Base-by-base conservation (phyloP, 805 yeast genomes). In the Wickerhamomyces alni region DNA sequence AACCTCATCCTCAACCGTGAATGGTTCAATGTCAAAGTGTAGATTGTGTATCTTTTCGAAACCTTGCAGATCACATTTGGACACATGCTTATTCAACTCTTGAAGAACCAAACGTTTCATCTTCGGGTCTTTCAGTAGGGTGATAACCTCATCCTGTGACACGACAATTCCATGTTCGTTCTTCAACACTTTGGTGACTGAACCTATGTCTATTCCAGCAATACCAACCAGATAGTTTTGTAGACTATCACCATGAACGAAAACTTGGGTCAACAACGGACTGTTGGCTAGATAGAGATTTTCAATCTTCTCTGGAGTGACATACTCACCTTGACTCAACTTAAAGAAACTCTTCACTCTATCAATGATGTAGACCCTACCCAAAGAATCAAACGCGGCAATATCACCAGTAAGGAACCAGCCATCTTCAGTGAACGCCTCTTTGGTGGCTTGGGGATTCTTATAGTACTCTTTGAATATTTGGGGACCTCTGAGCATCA, bases 291-390 rank as follows among this genome's bases (percentile, higher is more conserved):
- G 56, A 55, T 82, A 82, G 13, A 63, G 60, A 50, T 78, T 80
- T 52, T 83, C 89, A 47, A 83, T 75, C 57, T 74, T 80, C 52
- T 83, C 93, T 8, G 88, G 87, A 1, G 87, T 81, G 38, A 83
- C 73, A 55, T 81, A 83, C 61, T 74, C 79, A 26, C 80, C 80
- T 51, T 75, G 80, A 3, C 78, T 67, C 39, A 76, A 57, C 50
- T 83, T 83, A 69, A 82, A 83, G 64, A 83, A 82, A 61, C 82
- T 83, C 65, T 83, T 83, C 29, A 82, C 86, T 42, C 93, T 69
- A 54, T 83, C 91, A 52, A 83, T 70, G 44, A 83, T 78, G 40
- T 58, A 66, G 13, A 83, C 52, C 28, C 80, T 68, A 11, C 88
- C 86, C 2, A 63, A 56, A 1, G 42, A 35, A 42, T 72, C 74